Conservation (phyloP, 441 rosid genomes). For the Eutrema salsugineum region DNA sequence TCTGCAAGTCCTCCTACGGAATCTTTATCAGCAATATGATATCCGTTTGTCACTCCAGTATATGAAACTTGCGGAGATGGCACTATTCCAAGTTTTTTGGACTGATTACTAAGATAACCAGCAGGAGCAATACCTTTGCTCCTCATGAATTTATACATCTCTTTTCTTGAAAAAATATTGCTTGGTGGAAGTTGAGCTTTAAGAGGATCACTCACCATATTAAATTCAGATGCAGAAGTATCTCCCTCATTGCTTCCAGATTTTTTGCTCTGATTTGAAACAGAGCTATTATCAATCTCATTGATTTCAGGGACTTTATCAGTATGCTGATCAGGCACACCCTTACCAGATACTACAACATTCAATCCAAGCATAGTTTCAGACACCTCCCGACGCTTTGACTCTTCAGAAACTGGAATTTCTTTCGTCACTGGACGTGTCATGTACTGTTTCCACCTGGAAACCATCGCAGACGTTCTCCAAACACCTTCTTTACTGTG, state of each 20-base stretch:
- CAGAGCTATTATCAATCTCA: conserved; percentile 11
- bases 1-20: conserved; percentile 30
- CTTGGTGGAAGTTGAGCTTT: conserved; percentile 82
- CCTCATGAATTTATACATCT: conserved; percentile 72
- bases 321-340: conserved; percentile 26
- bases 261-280: conserved; percentile 31
- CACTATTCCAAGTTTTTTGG: conserved; percentile 34
- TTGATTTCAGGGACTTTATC: conserved; percentile 20
- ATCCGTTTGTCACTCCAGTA: conserved; percentile 23
- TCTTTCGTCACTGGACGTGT: conserved; percentile 41
- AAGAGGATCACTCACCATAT: conserved; percentile 58
- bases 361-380: conserved; percentile 35
- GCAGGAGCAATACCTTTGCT: conserved; percentile 57
- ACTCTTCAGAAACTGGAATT: conserved; percentile 31
- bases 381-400: conserved; percentile 26
- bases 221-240: conserved; percentile 30
- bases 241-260: conserved; percentile 30
- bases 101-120: conserved; percentile 41
- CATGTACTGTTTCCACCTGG: conserved; percentile 95
- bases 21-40: conserved; percentile 27
- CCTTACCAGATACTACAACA: conserved; percentile 31
- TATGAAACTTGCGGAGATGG: conserved; percentile 36
- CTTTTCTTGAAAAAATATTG: conserved; percentile 78
- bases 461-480: conserved; percentile 90
- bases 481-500: conserved; percentile 93